Evolutionary conservation across 257 asterid genomes (phyloP), one percentile per base, ranked within the genome.

Genomic region (Petrea volubilis): DNA sequence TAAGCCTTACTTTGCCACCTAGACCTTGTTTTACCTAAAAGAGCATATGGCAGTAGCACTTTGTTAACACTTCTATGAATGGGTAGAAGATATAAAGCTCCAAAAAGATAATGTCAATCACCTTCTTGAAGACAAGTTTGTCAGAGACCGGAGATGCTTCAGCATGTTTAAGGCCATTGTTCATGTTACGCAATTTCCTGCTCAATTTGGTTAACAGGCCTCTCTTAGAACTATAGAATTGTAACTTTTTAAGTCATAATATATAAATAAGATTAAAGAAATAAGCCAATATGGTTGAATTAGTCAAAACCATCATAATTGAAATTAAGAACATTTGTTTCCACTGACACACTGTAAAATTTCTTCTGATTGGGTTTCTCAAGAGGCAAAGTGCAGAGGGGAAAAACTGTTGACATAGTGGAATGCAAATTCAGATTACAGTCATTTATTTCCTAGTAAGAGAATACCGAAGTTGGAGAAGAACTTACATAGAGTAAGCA

Each of bases 101-200:
- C 50, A 67, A 12, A 28, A 20, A 60, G 21, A 27, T 38, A 49
- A 44, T 24, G 51, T 47, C 60, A 62, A 67, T 65, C 34, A 89
- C 96, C 93, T 85, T 85, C 67, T 75, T 85, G 81, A 89, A 89
- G 51, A 85, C 93, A 52, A 89, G 15, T 71, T 82, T 87, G 84
- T 89, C 93, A 64, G 60, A 74, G 41, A 80, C 5, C 6, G 85
- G 79, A 70, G 96, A 63, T 17, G 96, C 96, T 71, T 83, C 82
- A 64, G 67, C 8, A 52, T 82, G 85, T 73, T 79, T 86, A 20
- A 2, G 18, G 34, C 96, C 96, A 43, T 76, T 83, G 74, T 66
- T 87, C 88, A 89, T 61, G 59, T 70, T 81, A 34, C 72, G 75
- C 59, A 85, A 68, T 82, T 89, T 89, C 73, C 96, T 89, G 87